Conservation (phyloP, 176 grass and related monocot genomes). For the Avena sativa region DNA sequence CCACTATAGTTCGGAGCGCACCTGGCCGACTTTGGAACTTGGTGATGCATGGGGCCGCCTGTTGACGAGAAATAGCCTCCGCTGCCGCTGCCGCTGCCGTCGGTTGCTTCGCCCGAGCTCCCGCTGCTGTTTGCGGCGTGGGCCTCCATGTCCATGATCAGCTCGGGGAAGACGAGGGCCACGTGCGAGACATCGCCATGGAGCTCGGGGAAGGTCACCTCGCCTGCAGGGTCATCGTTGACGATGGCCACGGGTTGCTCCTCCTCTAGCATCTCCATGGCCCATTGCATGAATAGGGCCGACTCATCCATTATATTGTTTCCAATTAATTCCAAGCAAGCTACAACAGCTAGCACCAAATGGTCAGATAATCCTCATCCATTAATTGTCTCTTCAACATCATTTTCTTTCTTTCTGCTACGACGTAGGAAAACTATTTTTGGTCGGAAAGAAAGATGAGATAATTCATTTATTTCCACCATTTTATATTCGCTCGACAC, state of each 20-base stretch:
- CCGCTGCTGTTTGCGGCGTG: conserved; percentile 35
- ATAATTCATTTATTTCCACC: background rate
- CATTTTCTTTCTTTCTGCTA: background rate
- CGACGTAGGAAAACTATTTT: background rate
- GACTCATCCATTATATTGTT: conserved; percentile 41
- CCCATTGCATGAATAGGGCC: conserved; percentile 51
- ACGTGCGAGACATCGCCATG: conserved; percentile 21
- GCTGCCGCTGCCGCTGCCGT: background rate
- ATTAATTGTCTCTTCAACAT: background rate
- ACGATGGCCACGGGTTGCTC: conserved; percentile 21
- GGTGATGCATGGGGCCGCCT: conserved; percentile 9
- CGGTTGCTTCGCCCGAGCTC: conserved; percentile 36
- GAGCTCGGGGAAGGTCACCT: conserved; percentile 38
- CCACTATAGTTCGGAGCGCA: background rate
- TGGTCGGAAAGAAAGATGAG: background rate
- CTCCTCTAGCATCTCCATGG: conserved; percentile 42
- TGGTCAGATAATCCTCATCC: background rate
- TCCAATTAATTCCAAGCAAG: background rate
- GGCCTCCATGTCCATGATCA: background rate
- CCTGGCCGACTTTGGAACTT: background rate
- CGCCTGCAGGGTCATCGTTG: background rate
- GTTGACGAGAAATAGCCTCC: background rate
- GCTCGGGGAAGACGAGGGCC: conserved; percentile 18
- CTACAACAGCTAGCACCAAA: background rate
- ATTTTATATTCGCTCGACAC: background rate